phyloP scores from a whole-genome alignment of 176 grass and related monocot species.

The Cenchrus fungigraminus region DNA sequence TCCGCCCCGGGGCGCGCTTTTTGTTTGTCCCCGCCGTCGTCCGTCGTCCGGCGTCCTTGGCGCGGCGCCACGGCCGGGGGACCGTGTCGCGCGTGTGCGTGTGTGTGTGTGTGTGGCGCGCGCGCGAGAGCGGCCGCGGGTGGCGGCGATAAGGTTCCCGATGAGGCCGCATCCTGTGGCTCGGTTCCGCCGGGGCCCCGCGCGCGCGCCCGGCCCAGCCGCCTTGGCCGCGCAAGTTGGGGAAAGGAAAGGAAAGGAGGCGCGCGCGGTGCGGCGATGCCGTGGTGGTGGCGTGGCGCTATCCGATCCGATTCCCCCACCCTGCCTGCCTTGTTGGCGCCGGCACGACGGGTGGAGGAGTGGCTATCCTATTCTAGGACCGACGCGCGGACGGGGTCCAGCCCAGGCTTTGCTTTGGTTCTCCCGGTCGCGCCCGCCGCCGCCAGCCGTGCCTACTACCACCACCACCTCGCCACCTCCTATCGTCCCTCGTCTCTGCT shows the following conservation, averaged over 20 bases:
- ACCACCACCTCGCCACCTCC: background rate
- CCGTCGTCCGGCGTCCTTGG: conserved; percentile 2
- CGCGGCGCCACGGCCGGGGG: background rate
- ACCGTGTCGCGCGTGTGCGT: background rate
- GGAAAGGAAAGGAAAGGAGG: background rate
- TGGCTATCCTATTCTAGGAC: conserved; percentile 46
- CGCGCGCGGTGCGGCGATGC: background rate
- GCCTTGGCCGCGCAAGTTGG: conserved; percentile 13
- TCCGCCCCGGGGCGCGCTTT: background rate
- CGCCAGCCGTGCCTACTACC: background rate
- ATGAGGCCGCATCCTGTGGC: conserved; percentile 34
- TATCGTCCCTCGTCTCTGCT: background rate
- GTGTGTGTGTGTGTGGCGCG: conserved; percentile 1
- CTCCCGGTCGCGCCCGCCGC: background rate
- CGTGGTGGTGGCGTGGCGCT: background rate
- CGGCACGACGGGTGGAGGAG: background rate
- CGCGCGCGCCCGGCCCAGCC: background rate
- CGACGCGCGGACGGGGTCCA: background rate
- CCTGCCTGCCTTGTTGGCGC: background rate
- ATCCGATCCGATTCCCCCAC: background rate
- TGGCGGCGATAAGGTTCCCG: conserved; percentile 41
- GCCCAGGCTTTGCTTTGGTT: background rate
- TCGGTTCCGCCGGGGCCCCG: background rate
- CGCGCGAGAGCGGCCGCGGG: background rate
- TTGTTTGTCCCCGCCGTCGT: background rate